These are phyloP conservation scores for Solanum tarijense DNA, from an alignment of 257 asterid genomes.

Conservation along the genomic window DNA sequence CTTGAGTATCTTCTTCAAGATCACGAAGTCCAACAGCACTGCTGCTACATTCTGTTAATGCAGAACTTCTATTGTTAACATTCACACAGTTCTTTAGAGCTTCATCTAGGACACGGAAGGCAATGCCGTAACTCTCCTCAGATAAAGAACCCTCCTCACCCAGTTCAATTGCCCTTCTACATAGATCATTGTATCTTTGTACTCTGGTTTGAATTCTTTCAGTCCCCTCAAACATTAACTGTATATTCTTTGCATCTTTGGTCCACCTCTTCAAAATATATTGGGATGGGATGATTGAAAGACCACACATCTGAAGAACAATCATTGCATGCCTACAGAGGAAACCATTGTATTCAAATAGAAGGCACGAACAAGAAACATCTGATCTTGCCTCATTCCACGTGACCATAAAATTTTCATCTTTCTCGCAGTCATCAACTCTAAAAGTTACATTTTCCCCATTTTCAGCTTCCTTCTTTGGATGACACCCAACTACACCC, in stretches of 20 bases:
- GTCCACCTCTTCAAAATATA: conserved; percentile 95
- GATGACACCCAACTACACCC: conserved; percentile 98
- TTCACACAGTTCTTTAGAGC: conserved; percentile 73
- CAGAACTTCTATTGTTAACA: conserved; percentile 55
- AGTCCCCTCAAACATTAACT: conserved; percentile 37
- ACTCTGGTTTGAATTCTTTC: conserved; percentile 61
- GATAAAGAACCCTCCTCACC: conserved; percentile 84
- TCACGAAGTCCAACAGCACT: conserved; percentile 42
- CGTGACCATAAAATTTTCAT: conserved; percentile 58
- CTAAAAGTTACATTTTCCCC: conserved; percentile 44
- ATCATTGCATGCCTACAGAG: conserved; percentile 95
- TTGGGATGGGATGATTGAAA: conserved; percentile 69
- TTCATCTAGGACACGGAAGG: conserved; percentile 72
- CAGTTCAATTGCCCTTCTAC: conserved; percentile 78
- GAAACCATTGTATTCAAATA: conserved; percentile 83
- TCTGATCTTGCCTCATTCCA: conserved; percentile 66
- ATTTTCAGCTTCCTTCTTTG: conserved; percentile 60
- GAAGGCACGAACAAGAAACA: conserved; percentile 88
- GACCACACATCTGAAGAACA: conserved; percentile 93
- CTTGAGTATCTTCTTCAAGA: conserved; percentile 55
- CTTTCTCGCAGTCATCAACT: conserved; percentile 87
- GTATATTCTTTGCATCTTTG: conserved; percentile 72
- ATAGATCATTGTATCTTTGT: conserved; percentile 80
- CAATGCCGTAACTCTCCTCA: conserved; percentile 65
- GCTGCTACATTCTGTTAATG: conserved; percentile 31